phyloP scores from a whole-genome alignment of 805 yeast genomes.

The Torulaspora gathmanii region DNA sequence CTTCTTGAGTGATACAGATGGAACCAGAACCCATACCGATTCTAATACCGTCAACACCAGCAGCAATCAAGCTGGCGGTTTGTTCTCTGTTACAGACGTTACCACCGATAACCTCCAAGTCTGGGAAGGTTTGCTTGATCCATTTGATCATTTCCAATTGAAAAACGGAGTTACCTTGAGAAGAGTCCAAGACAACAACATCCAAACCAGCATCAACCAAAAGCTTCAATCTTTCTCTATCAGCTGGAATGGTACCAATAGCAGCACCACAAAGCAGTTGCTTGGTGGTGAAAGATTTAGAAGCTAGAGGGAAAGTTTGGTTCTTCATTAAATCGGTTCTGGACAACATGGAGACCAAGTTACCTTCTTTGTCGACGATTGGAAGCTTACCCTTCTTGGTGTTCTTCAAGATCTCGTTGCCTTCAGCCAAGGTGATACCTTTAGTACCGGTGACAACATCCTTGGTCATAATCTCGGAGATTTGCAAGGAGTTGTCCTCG shows the following conservation, averaged over 20 bases:
- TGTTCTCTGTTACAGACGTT: conserved; percentile 98
- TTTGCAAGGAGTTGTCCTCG: conserved; percentile 59
- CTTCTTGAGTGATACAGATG: conserved; percentile 98
- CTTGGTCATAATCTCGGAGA: conserved; percentile 82
- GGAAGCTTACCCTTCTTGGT: conserved; percentile 98
- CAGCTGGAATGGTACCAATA: conserved; percentile 88
- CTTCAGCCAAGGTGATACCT: conserved; percentile 78
- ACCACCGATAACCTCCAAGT: conserved; percentile 90
- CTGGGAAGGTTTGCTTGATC: conserved; percentile 77
- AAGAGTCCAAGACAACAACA: conserved; percentile 91
- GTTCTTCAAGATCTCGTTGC: conserved; percentile 82
- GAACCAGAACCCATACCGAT: conserved; percentile 99
- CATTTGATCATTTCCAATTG: conserved; percentile 90
- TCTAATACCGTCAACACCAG: conserved; percentile 97
- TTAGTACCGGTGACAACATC: conserved; percentile 78
- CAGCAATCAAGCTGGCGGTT: conserved; percentile 90
- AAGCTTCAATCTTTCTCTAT: conserved; percentile 74
- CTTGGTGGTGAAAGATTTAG: conserved; percentile 87
- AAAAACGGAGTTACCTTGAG: conserved; percentile 96
- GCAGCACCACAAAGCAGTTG: conserved; percentile 99
- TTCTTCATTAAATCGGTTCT: conserved; percentile 97
- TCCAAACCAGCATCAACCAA: conserved; percentile 95
- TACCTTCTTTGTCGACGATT: conserved; percentile 72
- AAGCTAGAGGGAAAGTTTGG: conserved; percentile 87
- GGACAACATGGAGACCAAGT: conserved; percentile 81